Evolutionary conservation across 192 early-diverging fungal genomes (phyloP).

Genomic region (Coemansia sp.): DNA sequence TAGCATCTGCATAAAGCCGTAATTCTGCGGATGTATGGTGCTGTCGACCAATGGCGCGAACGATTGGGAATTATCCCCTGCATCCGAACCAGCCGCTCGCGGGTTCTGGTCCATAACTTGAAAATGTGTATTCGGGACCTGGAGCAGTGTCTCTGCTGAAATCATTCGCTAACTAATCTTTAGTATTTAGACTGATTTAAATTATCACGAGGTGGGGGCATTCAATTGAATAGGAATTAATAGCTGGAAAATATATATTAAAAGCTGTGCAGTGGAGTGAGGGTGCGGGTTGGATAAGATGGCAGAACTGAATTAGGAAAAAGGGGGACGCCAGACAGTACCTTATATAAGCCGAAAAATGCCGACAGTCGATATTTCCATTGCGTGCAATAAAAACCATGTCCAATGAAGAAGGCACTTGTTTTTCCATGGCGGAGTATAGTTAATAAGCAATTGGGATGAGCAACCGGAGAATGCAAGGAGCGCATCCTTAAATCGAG

Average conservation of each 20-base stretch:
- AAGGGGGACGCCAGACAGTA: neutral
- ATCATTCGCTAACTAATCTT: conserved; percentile 8
- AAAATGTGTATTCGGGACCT: conserved; percentile 13
- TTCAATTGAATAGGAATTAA: neutral
- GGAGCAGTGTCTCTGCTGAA: conserved; percentile 8
- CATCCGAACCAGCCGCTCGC: neutral
- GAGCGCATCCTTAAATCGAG: conserved; percentile 18
- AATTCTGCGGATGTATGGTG: neutral
- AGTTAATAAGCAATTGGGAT: conserved; percentile 10
- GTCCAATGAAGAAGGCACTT: neutral
- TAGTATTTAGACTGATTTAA: too few relatives aligned
- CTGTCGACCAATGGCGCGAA: neutral
- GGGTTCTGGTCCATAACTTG: conserved; percentile 15
- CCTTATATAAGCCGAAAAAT: too few relatives aligned
- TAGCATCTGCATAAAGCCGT: conserved; percentile 17
- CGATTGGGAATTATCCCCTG: conserved; percentile 1
- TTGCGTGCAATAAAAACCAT: neutral
- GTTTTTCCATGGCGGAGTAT: conserved; percentile 1
- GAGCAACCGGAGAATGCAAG: conserved; percentile 16
- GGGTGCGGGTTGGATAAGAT: neutral
- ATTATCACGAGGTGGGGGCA: neutral
- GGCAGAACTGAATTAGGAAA: conserved; percentile 6
- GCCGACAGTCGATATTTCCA: too few relatives aligned
- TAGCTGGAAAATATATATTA: too few relatives aligned
- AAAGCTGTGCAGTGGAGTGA: neutral